phyloP scores from a whole-genome alignment of 768 basidiomycete species.

The Termitomyces sp. region DNA sequence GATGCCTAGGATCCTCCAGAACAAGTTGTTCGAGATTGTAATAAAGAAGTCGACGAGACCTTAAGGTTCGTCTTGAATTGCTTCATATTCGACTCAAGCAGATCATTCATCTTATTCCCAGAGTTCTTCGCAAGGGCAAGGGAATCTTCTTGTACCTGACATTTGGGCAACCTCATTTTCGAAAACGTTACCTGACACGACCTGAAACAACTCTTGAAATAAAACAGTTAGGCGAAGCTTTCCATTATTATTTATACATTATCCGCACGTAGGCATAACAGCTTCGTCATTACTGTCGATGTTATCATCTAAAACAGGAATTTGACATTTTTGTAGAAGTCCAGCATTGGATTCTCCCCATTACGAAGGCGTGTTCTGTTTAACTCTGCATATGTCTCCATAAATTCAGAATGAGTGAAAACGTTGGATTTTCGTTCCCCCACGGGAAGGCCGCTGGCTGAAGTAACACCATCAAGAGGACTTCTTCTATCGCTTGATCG shows the following conservation, averaged over 20 bases:
- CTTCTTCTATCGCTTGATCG: conserved; percentile 49
- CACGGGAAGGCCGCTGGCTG: conserved; percentile 72
- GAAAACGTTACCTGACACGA: conserved; percentile 57
- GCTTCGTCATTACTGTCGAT: not conserved
- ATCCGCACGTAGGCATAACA: conserved; percentile 34
- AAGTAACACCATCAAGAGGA: conserved; percentile 66
- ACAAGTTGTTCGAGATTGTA: conserved; percentile 65
- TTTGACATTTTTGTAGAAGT: conserved; percentile 92
- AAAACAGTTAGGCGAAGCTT: conserved; percentile 68
- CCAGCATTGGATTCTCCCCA: conserved; percentile 86
- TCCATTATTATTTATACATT: conserved; percentile 78
- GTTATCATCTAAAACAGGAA: conserved; percentile 61
- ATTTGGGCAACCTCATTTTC: conserved; percentile 88
- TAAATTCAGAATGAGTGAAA: conserved; percentile 84
- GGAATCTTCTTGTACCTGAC: conserved; percentile 77
- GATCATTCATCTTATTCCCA: conserved; percentile 17
- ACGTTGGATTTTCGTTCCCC: conserved; percentile 81
- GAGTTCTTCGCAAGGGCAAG: conserved; percentile 54
- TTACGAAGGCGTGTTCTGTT: conserved; percentile 63
- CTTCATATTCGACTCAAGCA: not conserved
- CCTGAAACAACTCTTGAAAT: conserved; percentile 59
- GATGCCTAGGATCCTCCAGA: conserved; percentile 64
- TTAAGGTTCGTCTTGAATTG: conserved; percentile 41
- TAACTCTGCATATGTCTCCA: conserved; percentile 79
- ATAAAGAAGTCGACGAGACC: conserved; percentile 71